A percentile compares a stretch with the other conserved stretches of the same genome.
phyloP scores from a whole-genome alignment of 2,329 filamentous ascomycete genomes.

The Aureobasidium lini region DNA sequence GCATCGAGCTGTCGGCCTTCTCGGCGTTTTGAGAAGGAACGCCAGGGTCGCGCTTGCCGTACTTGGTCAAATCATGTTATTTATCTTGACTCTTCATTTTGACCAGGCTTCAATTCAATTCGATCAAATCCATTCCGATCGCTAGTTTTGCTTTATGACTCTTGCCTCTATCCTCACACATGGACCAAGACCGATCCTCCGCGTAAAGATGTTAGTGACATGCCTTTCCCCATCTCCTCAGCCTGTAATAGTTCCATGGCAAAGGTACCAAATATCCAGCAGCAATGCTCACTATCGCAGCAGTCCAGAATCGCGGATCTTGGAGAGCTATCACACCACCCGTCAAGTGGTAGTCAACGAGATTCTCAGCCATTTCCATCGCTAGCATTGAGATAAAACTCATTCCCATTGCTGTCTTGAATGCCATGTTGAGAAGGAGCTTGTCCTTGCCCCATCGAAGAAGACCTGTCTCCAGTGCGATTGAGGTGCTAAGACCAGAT shows the following conservation, averaged over 20 bases:
- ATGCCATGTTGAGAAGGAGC: not conserved
- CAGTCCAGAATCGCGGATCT: not conserved
- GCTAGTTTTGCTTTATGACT: too few species aligned
- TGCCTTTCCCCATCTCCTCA: not conserved
- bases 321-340: not conserved
- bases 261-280: not conserved
- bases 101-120: too few species aligned
- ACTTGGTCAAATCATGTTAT: not conserved
- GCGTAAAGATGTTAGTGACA: not conserved
- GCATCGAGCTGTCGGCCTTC: not conserved
- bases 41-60: not conserved
- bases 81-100: too few species aligned
- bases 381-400: slow-evolving; percentile 6
- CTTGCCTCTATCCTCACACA: too few species aligned
- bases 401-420: slow-evolving; percentile 3
- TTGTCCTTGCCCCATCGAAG: not conserved
- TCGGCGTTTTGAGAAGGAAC: not conserved
- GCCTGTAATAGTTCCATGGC: not conserved
- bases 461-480: not conserved
- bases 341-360: not conserved
- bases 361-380: not conserved
- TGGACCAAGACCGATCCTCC: not conserved
- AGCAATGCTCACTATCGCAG: not conserved
- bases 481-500: not conserved
- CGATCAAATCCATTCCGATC: too few species aligned